Base-by-base conservation (phyloP, 495 filamentous ascomycete genomes). In the Copromyces sp. region DNA sequence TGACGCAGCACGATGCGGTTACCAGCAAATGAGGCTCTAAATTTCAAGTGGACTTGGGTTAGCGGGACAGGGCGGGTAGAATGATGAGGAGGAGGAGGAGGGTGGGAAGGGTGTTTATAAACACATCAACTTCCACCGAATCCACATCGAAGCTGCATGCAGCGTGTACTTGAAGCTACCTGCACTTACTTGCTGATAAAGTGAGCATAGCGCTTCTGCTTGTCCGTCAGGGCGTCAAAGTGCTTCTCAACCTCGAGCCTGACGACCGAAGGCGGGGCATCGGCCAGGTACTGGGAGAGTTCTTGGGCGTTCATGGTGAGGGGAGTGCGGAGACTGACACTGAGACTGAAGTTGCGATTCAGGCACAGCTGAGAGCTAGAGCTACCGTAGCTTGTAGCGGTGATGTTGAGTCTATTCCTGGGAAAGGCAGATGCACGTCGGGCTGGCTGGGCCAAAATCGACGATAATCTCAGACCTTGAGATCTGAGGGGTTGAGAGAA, bases 181-280 rank as follows among this genome's bases (percentile, higher is more conserved):
- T 65, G 53, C 53, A 68, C 84, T 74, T 87, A 94, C 93, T 87
- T 86, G 86, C 91, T 94, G 78, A 98, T 93, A 77, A 92, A 92
- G 81, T 99, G 95, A 42, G 95, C 94, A 83, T 99, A 99, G 80
- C 88, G 89, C 80, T 92, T 93, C 84, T 94, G 87, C 75, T 90
- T 84, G 77, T 93, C 89, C 47, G 86, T 89, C 71, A 99, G 83
- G 14, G 92, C 88, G 53, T 94, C 90, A 80, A 98, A 99, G 80
- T 98, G 95, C 70, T 91, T 89, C 82, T 92, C 93, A 79, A 98
- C 92, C 77, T 92, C 90, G 40, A 99, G 87, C 24, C 89, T 88
- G 61, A 97, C 95, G 70, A 97, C 89, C 20, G 89, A 90, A 0
- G 95, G 95, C 24, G 95, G 95, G 65, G 90, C 90, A 84, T 99